Evolutionary conservation across 139 green algal genomes (phyloP), one percentile per base, ranked within the genome.

Genomic region (Pedinophyceae sp.): DNA sequence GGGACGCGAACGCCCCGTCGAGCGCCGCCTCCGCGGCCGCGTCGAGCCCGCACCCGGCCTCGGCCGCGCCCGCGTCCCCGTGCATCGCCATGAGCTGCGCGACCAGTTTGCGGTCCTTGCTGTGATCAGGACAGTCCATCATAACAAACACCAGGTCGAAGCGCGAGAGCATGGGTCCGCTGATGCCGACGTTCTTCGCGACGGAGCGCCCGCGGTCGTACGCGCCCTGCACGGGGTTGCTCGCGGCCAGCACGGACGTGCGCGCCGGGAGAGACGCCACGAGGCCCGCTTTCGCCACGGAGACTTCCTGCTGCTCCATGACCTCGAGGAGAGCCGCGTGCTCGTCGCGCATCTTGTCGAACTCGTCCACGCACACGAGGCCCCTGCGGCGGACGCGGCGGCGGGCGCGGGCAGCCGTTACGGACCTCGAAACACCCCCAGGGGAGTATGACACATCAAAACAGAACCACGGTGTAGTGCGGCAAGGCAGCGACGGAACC

Each of bases 121-220:
- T 60, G 6, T 75, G 71, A 39, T 97, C 80, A 0, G 85, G 82
- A 1, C 68, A 64, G 70, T 97, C 89, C 57, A 87, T 52, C 49
- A 98, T 62, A 19, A 94, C 59, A 67, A 97, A 96, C 47, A 88
- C 74, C 13, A 97, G 73, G 71, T 97, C 91, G 61, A 98, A 98
- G 52, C 88, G 69, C 38, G 64, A 82, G 24, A 93, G 71, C 60
- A 95, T 29, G 7, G 68, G 23, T 18, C 56, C 20, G 25, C 47
- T 65, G 62, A 89, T 68, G 57, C 85, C 86, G 29, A 94, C 52
- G 68, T 95, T 95, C 64, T 94, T 41, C 60, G 52, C n/a, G 17
- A 77, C 46, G 41, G 63, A 84, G 27, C 81, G 81, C 25, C 72
- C 70, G 4, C 64, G 62, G 64, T 93, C 80, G 65, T 89, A 96